These are phyloP conservation scores for Parastagonospora avenae DNA, from an alignment of 2,329 filamentous ascomycete genomes.

Conservation along the genomic window DNA sequence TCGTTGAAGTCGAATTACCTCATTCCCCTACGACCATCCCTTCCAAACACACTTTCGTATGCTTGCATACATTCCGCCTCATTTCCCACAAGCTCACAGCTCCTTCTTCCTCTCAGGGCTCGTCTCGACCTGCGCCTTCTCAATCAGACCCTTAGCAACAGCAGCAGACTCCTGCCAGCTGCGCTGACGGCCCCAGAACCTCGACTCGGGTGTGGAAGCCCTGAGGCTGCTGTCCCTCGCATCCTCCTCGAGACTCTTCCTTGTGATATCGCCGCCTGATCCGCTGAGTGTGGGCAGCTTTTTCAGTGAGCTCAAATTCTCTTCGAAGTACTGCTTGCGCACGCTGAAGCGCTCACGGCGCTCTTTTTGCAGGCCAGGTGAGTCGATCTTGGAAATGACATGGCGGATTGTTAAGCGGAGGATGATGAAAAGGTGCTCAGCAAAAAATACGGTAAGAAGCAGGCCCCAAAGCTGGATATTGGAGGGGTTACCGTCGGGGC, in stretches of 20 bases:
- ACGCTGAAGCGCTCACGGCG: conserved; percentile 79
- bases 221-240: conserved; percentile 48
- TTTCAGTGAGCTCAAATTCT: conserved; percentile 66
- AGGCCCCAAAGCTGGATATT: conserved; percentile 80
- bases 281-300: conserved; percentile 48
- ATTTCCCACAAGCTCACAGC: conserved; percentile 14
- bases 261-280: conserved; percentile 64
- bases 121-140: conserved; percentile 38
- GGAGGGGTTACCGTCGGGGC: conserved; percentile 68
- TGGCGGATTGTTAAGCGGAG: conserved; percentile 74
- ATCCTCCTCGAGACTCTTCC: conserved; percentile 67
- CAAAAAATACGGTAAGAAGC: conserved; percentile 79
- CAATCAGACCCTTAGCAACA: conserved; percentile 58
- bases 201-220: conserved; percentile 50
- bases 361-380: conserved; percentile 84
- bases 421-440: conserved; percentile 88
- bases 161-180: conserved; percentile 57
- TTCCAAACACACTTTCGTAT: not conserved
- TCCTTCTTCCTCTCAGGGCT: conserved; percentile 47
- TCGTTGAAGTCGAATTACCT: not conserved
- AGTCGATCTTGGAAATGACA: conserved; percentile 80
- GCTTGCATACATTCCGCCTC: not conserved
- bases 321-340: conserved; percentile 78
- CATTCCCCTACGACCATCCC: not conserved
- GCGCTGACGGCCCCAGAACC: conserved; percentile 60